A percentile compares a stretch with the other conserved stretches of the same genome.
These are phyloP conservation scores for Chenopodium quinoa DNA, from an alignment of 148 eudicot genomes.

Conservation along the genomic window DNA sequence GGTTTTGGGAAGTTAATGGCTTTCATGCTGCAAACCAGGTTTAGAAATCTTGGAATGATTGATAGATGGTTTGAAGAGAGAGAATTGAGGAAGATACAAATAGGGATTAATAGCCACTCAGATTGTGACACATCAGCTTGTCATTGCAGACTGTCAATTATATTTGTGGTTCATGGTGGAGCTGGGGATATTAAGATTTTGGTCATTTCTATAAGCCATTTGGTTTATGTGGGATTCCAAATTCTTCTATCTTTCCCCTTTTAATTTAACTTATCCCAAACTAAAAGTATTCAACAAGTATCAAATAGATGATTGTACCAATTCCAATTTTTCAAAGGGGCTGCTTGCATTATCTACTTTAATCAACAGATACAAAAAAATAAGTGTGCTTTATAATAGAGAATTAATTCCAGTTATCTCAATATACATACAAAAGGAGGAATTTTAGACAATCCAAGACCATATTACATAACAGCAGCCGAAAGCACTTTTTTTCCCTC, in stretches of 20 bases:
- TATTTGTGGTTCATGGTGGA: slow-evolving; percentile 17
- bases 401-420: no score
- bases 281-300: no score
- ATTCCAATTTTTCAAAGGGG: no score
- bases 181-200: not conserved
- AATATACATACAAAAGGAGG: not conserved
- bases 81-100: not conserved
- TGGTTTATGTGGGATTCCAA: no score
- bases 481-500: not conserved
- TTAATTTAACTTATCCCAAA: no score
- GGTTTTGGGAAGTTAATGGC: slow-evolving; percentile 19
- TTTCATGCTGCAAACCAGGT: slow-evolving; percentile 12
- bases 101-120: slow-evolving; percentile 20
- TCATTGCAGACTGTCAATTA: not conserved
- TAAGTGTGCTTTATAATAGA: no score
- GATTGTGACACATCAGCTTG: slow-evolving; percentile 25
- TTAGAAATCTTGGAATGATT: not conserved
- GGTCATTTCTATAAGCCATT: no score
- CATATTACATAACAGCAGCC: not conserved
- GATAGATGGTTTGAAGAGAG: not conserved
- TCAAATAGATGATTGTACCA: no score
- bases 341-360: no score
- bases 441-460: not conserved
- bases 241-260: no score
- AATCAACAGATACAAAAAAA: no score